Evolutionary conservation across 1,284 basidiomycete species (phyloP).

Genomic region (Sphagnurus paluster): DNA sequence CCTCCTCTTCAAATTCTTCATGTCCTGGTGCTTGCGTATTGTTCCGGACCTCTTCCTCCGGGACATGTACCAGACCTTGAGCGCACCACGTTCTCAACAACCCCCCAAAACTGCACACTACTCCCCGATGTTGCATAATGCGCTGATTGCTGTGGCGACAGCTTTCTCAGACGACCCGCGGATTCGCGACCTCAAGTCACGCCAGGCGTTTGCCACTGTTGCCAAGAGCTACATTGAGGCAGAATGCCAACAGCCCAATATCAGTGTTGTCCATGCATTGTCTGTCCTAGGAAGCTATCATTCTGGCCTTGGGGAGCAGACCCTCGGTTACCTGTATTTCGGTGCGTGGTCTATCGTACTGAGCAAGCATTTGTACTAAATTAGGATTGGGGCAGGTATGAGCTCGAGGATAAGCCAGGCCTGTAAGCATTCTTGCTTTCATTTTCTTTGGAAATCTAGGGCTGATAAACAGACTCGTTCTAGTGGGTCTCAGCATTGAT

Average conservation of each 20-base stretch:
- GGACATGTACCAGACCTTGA: slow-evolving; percentile 58
- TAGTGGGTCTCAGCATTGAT: slow-evolving; percentile 60
- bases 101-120: slow-evolving; percentile 58
- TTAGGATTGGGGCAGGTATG: slow-evolving; percentile 44
- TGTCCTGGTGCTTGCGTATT: slow-evolving; percentile 56
- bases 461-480: slow-evolving; percentile 17
- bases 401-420: slow-evolving; percentile 47
- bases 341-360: slow-evolving; percentile 37
- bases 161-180: slow-evolving; percentile 58
- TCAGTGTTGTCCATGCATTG: slow-evolving; percentile 59
- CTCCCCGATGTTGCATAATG: slow-evolving; percentile 72
- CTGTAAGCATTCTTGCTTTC: slow-evolving; percentile 26
- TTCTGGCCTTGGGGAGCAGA: slow-evolving; percentile 55
- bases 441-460: neutral
- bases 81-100: slow-evolving; percentile 41
- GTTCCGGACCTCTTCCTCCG: slow-evolving; percentile 55
- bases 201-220: slow-evolving; percentile 49
- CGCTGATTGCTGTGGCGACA: slow-evolving; percentile 58
- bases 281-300: slow-evolving; percentile 60
- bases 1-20: slow-evolving; percentile 60
- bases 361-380: too few species aligned
- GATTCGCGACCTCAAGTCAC: slow-evolving; percentile 44
- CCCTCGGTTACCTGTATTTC: slow-evolving; percentile 58
- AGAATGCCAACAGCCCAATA: slow-evolving; percentile 58
- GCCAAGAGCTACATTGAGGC: slow-evolving; percentile 57